Evolutionary conservation across 371 early-diverging fungal genomes (phyloP).

Genomic region (Rhizopus microsporus): DNA sequence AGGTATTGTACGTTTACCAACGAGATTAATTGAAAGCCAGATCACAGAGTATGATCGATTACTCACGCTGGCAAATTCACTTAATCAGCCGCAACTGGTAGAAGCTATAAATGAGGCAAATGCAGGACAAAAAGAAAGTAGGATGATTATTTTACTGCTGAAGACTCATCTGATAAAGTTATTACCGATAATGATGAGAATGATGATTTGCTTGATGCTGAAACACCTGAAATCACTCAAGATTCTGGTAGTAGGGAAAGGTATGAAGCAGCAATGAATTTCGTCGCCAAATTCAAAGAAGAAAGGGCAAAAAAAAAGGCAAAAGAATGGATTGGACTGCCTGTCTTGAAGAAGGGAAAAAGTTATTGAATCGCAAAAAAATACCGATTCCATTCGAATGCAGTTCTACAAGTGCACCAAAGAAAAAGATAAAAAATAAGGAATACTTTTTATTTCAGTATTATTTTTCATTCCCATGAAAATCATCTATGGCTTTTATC

Average conservation of each 20-base stretch:
- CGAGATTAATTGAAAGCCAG: background rate
- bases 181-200: too few relatives aligned
- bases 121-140: background rate
- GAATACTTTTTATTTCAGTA: too few relatives aligned
- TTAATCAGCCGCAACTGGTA: constrained; percentile 4
- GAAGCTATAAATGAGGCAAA: constrained; percentile 3
- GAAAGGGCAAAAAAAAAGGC: background rate
- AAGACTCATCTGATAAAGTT: background rate
- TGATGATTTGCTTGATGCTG: background rate
- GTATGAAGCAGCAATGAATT: constrained; percentile 14
- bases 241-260: constrained; percentile 6
- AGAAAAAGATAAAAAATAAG: too few relatives aligned
- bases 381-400: too few relatives aligned
- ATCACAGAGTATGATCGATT: constrained; percentile 10
- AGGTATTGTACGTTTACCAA: background rate
- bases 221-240: background rate
- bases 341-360: too few relatives aligned
- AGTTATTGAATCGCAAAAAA: too few relatives aligned
- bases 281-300: constrained; percentile 10
- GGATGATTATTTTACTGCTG: background rate
- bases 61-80: constrained; percentile 1
- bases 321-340: too few relatives aligned
- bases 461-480: too few relatives aligned
- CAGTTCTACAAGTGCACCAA: too few relatives aligned
- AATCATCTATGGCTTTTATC: too few relatives aligned